Percentiles rank a stretch among this genome's conserved stretches.
Evolutionary conservation across 768 basidiomycete species (phyloP).

Genomic region (Pleurotus ostreatus): DNA sequence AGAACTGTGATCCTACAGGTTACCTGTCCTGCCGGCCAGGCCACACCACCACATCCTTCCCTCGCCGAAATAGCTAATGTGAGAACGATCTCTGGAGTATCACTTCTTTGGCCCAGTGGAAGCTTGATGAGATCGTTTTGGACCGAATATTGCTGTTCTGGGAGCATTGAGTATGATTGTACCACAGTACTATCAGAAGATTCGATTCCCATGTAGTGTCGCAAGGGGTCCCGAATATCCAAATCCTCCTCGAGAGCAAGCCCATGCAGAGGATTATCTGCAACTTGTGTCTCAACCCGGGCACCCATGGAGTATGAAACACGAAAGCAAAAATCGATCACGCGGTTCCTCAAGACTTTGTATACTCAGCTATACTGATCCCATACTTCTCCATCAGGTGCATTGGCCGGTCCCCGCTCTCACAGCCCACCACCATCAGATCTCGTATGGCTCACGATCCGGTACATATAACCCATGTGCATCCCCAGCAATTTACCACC

Average conservation of each 20-base stretch:
- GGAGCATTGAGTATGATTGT: constrained; percentile 35
- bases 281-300: background rate
- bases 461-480: background rate
- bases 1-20: constrained; percentile 4
- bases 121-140: constrained; percentile 44
- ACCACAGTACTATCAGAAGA: constrained; percentile 23
- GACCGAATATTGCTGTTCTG: constrained; percentile 49
- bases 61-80: constrained; percentile 69
- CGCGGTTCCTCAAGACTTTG: too few relatives aligned
- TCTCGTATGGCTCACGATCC: background rate
- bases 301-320: constrained; percentile 1
- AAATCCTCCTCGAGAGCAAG: constrained; percentile 51
- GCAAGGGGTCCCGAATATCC: constrained; percentile 54
- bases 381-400: constrained; percentile 3
- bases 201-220: constrained; percentile 48
- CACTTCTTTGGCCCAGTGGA: constrained; percentile 24
- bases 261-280: constrained; percentile 16
- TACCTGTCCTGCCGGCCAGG: constrained; percentile 92
- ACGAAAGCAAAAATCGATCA: background rate
- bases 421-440: constrained; percentile 6
- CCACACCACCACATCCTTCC: constrained; percentile 88
- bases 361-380: background rate
- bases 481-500: background rate
- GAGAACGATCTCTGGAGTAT: constrained; percentile 32
- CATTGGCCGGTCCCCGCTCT: background rate